Percentiles rank a stretch among this genome's conserved stretches.
These are phyloP conservation scores for Paecilomyces variotii DNA, from an alignment of 2,329 filamentous ascomycete species.

Conservation along the genomic window DNA sequence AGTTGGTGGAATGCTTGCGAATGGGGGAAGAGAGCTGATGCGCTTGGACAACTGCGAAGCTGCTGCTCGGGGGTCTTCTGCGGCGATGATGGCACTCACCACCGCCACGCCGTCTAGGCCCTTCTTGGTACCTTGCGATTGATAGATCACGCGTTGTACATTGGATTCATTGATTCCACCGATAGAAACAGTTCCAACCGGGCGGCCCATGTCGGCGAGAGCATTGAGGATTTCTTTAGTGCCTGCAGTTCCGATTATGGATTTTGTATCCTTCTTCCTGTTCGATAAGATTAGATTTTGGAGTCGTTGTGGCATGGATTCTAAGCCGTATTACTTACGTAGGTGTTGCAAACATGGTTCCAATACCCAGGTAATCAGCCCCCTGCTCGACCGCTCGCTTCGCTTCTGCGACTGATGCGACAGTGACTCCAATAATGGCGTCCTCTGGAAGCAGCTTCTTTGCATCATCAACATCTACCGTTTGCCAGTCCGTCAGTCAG, in stretches of 20 bases:
- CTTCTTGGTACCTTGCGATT: conserved; percentile 52
- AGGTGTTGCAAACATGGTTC: conserved; percentile 76
- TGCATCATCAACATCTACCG: conserved; percentile 53
- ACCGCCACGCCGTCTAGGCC: conserved; percentile 73
- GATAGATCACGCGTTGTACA: conserved; percentile 63
- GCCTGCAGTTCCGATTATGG: conserved; percentile 66
- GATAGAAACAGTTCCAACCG: conserved; percentile 63
- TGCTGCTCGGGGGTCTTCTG: conserved; percentile 57
- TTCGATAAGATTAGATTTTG: conserved; percentile 5
- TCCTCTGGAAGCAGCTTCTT: conserved; percentile 63
- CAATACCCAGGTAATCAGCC: conserved; percentile 87
- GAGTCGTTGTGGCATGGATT: not conserved
- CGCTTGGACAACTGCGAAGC: conserved; percentile 52
- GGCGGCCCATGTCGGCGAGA: conserved; percentile 42
- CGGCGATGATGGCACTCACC: conserved; percentile 79
- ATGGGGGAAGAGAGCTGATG: conserved; percentile 37
- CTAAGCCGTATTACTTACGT: conserved; percentile 52
- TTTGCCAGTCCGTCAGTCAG: conserved; percentile 2
- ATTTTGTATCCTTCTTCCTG: conserved; percentile 80
- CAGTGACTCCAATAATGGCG: conserved; percentile 83
- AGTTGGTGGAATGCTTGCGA: conserved; percentile 21
- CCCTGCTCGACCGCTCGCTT: conserved; percentile 61
- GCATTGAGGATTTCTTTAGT: conserved; percentile 57
- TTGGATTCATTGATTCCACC: conserved; percentile 79
- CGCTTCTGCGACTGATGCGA: conserved; percentile 67